Evolutionary conservation across 495 filamentous ascomycete species (phyloP).

Genomic region (Eremomyces bilateralis): DNA sequence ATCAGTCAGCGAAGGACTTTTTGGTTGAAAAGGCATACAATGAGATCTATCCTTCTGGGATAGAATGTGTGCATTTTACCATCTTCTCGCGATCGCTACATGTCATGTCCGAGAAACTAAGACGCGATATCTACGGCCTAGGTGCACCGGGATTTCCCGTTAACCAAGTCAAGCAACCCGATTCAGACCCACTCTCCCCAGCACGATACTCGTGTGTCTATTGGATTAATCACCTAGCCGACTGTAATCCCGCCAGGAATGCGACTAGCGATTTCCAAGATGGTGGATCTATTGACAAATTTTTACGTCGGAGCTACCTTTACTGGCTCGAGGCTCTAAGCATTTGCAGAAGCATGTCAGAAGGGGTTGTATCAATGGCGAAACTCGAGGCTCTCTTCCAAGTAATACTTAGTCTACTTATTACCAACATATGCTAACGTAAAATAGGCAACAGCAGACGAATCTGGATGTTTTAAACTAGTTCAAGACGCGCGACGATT

Average conservation of each 20-base stretch:
- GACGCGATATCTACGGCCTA: background rate
- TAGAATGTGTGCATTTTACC: background rate
- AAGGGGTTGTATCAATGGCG: slow-evolving; percentile 8
- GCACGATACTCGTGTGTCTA: background rate
- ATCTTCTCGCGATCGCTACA: background rate
- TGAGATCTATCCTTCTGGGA: background rate
- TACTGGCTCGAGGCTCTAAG: no score
- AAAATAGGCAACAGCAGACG: slow-evolving; percentile 5
- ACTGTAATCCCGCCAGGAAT: no score
- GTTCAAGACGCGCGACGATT: slow-evolving; percentile 16
- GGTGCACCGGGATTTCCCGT: background rate
- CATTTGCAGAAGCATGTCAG: slow-evolving; percentile 12
- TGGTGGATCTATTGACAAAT: slow-evolving; percentile 5
- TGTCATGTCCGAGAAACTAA: background rate
- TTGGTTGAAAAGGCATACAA: background rate
- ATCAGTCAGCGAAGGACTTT: slow-evolving; percentile 6
- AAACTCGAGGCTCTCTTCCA: slow-evolving; percentile 2
- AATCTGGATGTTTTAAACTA: slow-evolving; percentile 3
- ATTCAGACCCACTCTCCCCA: background rate
- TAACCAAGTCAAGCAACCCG: background rate
- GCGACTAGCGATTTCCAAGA: no score
- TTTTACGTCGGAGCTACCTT: slow-evolving; percentile 13
- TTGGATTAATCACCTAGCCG: background rate
- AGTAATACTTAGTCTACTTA: background rate
- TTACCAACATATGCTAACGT: slow-evolving; percentile 2